Percentiles rank a stretch among this genome's conserved stretches.
Conservation (phyloP, 2,329 filamentous ascomycete species). For the Cercospora beticola region DNA sequence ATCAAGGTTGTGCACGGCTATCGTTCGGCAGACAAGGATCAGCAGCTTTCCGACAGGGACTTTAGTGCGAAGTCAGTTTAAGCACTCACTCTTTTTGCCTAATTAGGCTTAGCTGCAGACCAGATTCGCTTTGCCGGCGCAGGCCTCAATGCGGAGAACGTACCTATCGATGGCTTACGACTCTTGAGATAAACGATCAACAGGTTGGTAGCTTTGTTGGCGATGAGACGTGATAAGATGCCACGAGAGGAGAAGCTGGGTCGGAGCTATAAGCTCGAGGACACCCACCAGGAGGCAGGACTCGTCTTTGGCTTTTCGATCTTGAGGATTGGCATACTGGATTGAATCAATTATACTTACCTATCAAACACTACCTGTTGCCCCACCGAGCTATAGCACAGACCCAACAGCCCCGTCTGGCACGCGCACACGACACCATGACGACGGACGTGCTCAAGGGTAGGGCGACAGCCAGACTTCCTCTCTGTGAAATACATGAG, state of each 20-base stretch:
- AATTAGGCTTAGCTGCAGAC: neutral
- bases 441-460: neutral
- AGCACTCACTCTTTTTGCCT: neutral
- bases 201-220: neutral
- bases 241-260: neutral
- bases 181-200: neutral
- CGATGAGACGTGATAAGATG: neutral
- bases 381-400: neutral
- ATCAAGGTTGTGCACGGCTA: neutral
- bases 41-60: neutral
- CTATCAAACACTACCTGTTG: neutral
- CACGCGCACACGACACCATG: neutral
- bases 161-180: neutral
- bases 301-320: neutral
- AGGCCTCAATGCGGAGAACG: neutral
- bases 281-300: neutral
- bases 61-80: neutral
- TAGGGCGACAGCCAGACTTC: neutral
- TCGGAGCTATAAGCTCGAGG: neutral
- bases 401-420: neutral
- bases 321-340: neutral
- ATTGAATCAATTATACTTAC: neutral
- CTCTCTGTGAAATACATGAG: neutral
- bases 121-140: too few relatives aligned
- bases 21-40: neutral